phyloP scores from a whole-genome alignment of 495 filamentous ascomycete species.

The Filosporella fistucella region DNA sequence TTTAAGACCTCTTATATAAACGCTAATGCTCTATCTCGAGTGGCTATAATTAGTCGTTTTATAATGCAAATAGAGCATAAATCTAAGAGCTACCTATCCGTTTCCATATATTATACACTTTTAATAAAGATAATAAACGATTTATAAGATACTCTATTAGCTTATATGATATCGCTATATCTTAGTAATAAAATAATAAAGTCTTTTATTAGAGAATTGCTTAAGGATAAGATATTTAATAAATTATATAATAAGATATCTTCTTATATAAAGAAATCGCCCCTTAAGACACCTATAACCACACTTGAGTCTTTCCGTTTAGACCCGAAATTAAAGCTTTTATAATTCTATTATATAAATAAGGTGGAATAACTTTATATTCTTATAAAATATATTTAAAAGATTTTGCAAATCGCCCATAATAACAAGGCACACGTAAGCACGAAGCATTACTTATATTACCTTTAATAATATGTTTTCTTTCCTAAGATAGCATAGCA shows the following conservation, averaged over 20 bases:
- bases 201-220: not conserved
- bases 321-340: not conserved
- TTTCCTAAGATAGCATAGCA: not conserved
- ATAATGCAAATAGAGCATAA: not conserved
- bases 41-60: not conserved
- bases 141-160: not conserved
- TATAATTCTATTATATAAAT: not conserved
- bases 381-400: not conserved
- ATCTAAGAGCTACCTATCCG: not conserved
- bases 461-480: not conserved
- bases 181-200: not conserved
- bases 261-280: not conserved
- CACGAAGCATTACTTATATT: not conserved
- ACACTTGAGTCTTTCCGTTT: not conserved
- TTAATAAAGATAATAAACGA: not conserved
- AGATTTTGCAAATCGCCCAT: not conserved
- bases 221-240: not conserved
- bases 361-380: not conserved
- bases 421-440: not conserved
- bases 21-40: not conserved
- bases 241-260: not conserved
- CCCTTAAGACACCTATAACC: not conserved
- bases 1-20: not conserved
- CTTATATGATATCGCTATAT: not conserved
- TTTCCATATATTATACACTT: not conserved